Base-by-base conservation (phyloP, 495 filamentous ascomycete species). In the Tuber aestivum region DNA sequence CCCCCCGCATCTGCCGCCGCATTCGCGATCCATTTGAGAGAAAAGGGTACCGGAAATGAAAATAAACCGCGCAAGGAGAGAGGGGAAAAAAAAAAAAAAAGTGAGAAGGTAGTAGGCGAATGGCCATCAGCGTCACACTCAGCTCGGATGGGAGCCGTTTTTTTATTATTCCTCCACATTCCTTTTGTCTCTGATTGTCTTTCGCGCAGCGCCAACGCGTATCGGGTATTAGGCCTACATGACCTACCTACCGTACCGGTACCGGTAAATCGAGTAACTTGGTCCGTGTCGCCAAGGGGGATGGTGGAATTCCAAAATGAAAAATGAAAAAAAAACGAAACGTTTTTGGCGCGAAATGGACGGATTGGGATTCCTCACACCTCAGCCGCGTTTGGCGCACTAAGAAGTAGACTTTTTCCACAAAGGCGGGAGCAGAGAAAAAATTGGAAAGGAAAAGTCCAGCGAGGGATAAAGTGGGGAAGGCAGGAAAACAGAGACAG, bases 341-440 rank as follows among this genome's bases (percentile, higher is more conserved):
- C 45, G 41, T 79, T 79, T 79, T 72, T 41, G 76, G 78, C 78
- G 77, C 73, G 35, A 76, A 71, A 72, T 76, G 71, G 75, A 74
- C 76, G 56, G 78, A 79, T 72, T 73, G 44, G 78, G 76, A 61
- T 44, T 65, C 38, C 20, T 9, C 27, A 41, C 61, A 75, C 56
- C 56, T 76, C 23, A 79, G 78, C 16, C 78, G 78, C 78, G 78
- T 73, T 79, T 79, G 72, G 70, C 78, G 78, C 78, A 79, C 78
- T 12, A 73, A 9, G 69, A 68, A 65, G 50, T 10, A 0, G 23
- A 18, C 23, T 32, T 32, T 65, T 65, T 65, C 56, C 56, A 65
- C n/a, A n/a, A n/a, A n/a, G n/a, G n/a, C n/a, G n/a, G n/a, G n/a
- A n/a, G n/a, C n/a, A n/a, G n/a, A n/a, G n/a, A n/a, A n/a, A n/a